These are phyloP conservation scores for Trebouxia sp. DNA, from an alignment of 139 green algal genomes.

Conservation along the genomic window DNA sequence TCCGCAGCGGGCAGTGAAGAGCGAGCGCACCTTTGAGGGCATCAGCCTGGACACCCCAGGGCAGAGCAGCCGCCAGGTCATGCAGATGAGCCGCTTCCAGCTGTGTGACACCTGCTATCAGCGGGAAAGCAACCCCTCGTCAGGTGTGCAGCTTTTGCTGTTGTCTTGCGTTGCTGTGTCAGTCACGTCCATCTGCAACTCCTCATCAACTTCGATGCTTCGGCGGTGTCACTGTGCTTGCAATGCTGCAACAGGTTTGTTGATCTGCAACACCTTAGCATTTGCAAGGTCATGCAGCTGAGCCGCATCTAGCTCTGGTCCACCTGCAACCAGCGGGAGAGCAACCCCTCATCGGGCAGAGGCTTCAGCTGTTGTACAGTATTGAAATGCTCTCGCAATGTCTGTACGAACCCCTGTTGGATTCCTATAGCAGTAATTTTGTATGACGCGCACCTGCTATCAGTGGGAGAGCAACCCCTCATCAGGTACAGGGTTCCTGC, in stretches of 20 bases:
- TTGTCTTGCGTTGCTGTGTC: background rate
- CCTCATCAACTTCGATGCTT: too few species aligned
- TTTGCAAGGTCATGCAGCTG: constrained; percentile 32
- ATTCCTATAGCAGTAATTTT: too few species aligned
- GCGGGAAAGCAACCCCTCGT: constrained; percentile 11
- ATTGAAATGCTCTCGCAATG: too few species aligned
- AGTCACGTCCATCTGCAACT: background rate
- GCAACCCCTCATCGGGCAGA: background rate
- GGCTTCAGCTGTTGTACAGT: background rate
- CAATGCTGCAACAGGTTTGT: too few species aligned
- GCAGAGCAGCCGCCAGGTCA: constrained; percentile 30
- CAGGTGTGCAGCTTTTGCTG: background rate
- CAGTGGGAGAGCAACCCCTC: too few species aligned
- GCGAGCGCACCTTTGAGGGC: constrained; percentile 82
- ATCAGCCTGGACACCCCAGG: constrained; percentile 76
- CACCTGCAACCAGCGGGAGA: constrained; percentile 49
- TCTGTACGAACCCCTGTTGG: too few species aligned
- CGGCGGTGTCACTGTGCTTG: too few species aligned
- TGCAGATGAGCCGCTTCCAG: constrained; percentile 51
- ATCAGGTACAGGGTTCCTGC: too few species aligned
- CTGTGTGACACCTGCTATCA: constrained; percentile 60
- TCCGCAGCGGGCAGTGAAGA: constrained; percentile 40
- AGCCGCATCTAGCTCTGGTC: constrained; percentile 53
- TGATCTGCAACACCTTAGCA: too few species aligned
- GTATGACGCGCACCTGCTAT: too few species aligned